Evolutionary conservation across 2,329 filamentous ascomycete species (phyloP).

Genomic region (Fusarium scirpi): DNA sequence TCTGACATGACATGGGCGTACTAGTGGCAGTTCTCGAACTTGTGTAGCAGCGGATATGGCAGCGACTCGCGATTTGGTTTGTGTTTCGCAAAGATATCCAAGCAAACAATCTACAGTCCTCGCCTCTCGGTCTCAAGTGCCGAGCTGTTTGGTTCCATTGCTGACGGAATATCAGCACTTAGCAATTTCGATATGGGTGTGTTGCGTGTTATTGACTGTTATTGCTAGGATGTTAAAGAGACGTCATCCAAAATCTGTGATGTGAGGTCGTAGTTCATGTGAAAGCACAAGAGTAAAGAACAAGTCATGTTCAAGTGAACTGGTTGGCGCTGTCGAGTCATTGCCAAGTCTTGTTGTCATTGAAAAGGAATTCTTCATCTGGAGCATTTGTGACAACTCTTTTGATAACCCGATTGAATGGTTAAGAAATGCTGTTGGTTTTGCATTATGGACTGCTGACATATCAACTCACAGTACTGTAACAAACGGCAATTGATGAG

Average conservation of each 20-base stretch:
- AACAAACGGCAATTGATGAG: neutral
- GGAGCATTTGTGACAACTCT: neutral
- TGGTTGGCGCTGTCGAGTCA: neutral
- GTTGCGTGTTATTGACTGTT: neutral
- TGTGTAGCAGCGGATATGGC: conserved; percentile 8
- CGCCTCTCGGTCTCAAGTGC: conserved; percentile 14
- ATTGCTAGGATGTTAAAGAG: neutral
- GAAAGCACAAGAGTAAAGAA: neutral
- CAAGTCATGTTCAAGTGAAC: neutral
- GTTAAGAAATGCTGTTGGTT: neutral
- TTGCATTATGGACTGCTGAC: neutral
- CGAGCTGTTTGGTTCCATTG: conserved; percentile 1
- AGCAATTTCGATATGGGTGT: neutral
- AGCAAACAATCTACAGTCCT: conserved; percentile 5
- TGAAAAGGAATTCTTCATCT: neutral
- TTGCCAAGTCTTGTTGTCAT: neutral
- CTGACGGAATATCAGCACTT: conserved; percentile 4
- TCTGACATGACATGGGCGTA: conserved; percentile 5
- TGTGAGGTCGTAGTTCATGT: neutral
- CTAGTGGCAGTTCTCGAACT: conserved; percentile 2
- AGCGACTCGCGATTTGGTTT: conserved; percentile 12
- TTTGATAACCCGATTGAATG: neutral
- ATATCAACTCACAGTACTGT: neutral
- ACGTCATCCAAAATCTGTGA: neutral
- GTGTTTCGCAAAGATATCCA: conserved; percentile 22